phyloP scores from a whole-genome alignment of 148 eudicot species.

The Camellia granthamiana region DNA sequence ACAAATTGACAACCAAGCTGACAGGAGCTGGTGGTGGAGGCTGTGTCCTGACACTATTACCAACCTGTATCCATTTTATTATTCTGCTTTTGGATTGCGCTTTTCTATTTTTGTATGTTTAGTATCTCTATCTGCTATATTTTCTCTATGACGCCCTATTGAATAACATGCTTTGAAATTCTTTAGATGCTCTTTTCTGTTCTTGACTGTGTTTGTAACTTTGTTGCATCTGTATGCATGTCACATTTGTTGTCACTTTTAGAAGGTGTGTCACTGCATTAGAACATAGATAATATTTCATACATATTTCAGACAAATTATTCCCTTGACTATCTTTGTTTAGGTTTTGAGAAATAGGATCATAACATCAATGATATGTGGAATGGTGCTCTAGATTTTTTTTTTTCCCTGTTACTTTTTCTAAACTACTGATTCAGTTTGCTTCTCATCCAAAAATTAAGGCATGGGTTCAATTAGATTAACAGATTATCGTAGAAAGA shows the following conservation, averaged over 20 bases:
- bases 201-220: neutral
- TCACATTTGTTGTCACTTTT: neutral
- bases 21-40: slow-evolving; percentile 99
- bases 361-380: neutral
- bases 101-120: neutral
- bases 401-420: too few species aligned
- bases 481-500: neutral
- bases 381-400: neutral
- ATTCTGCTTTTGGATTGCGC: slow-evolving; percentile 11
- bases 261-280: neutral
- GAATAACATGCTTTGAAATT: neutral
- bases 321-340: neutral
- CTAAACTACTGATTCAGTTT: neutral
- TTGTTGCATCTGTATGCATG: neutral
- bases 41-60: slow-evolving; percentile 84
- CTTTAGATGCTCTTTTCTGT: neutral
- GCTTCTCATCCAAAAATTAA: neutral
- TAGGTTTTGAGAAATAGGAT: neutral
- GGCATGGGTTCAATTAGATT: neutral
- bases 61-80: slow-evolving; percentile 69
- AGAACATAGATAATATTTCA: neutral
- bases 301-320: neutral
- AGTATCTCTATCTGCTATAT: neutral
- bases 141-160: neutral
- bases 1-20: slow-evolving; percentile 75